Base-by-base conservation (phyloP, 2,329 filamentous ascomycete species). In the Phialocephala subalpina region DNA sequence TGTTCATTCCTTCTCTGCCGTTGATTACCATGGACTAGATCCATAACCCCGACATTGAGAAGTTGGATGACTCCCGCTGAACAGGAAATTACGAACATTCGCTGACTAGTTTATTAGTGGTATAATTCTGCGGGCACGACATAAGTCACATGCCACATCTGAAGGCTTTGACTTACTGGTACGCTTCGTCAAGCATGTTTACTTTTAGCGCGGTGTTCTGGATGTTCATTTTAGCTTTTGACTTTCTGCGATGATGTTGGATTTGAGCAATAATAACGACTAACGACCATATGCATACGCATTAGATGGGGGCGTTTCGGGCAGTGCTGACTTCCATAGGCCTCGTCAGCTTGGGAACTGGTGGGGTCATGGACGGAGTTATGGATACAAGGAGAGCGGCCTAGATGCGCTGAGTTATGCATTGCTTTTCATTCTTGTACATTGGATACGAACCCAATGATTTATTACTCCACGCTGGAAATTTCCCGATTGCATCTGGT, bases 391-490 rank as follows among this genome's bases (percentile, higher is more conserved):
- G 9, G 29, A 42, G 16, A 16, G n/a, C 16, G 16, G 16, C 16
- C 38, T 16, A 42, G 18, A 14, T 42, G 4, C 38, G 38, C 38
- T 42, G 38, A 16, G 38, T 42, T 42, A 42, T 42, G 18, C 12
- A 42, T 16, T 49, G 45, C 5, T 49, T 49, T 49, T 60, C 64
- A n/a, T 49, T 66, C 27, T 58, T 63, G n/a, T 29, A 66, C 45
- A 60, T 72, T 49, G 66, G 11, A 49, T 11, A 49, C 3, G 20
- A 16, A 49, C n/a, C n/a, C 45, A 7, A 49, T 49, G 45, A 60
- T 38, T 27, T 78, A 79, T 1, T 80, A 25, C 29, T 27, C 49
- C 27, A 14, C 14, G 8, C 49, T 53, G 29, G 25, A 53, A 33
- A 53, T 14, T 12, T 2, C 25, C 25, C 29, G 29, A 53, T 29